These are phyloP conservation scores for Gossypium davidsonii DNA, from an alignment of 441 rosid species.

Conservation along the genomic window DNA sequence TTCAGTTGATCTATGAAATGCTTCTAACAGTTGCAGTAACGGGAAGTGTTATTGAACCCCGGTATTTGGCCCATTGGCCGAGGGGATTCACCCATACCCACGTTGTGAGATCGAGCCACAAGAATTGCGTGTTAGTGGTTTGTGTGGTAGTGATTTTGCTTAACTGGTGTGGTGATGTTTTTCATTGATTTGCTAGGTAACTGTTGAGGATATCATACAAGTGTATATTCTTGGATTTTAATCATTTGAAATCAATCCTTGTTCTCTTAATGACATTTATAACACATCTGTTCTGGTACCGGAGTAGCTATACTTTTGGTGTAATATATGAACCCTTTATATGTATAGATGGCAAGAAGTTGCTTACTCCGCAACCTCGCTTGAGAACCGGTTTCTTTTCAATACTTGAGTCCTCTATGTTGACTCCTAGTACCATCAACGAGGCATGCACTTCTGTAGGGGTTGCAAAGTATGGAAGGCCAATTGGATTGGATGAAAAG, in stretches of 20 bases:
- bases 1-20: background rate
- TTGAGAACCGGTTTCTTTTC: constrained; percentile 87
- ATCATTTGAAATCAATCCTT: background rate
- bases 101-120: too few relatives aligned
- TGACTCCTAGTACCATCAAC: constrained; percentile 37
- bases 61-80: too few relatives aligned
- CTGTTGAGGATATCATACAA: background rate
- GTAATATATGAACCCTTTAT: background rate
- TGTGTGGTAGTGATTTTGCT: too few relatives aligned
- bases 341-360: constrained; percentile 55
- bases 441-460: constrained; percentile 84
- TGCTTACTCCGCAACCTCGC: constrained; percentile 88
- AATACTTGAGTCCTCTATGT: constrained; percentile 44
- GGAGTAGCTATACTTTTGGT: background rate
- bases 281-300: background rate
- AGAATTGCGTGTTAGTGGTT: too few relatives aligned
- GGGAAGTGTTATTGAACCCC: background rate
- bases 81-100: too few relatives aligned
- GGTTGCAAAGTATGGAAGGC: constrained; percentile 80
- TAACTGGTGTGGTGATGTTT: background rate
- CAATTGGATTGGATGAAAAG: constrained; percentile 71
- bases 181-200: background rate
- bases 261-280: background rate
- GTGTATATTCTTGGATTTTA: background rate
- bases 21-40: background rate